Percentiles rank a stretch among this genome's conserved stretches.
Evolutionary conservation across 2,329 filamentous ascomycete species (phyloP).

Genomic region (Thermothelomyces thermophilus): DNA sequence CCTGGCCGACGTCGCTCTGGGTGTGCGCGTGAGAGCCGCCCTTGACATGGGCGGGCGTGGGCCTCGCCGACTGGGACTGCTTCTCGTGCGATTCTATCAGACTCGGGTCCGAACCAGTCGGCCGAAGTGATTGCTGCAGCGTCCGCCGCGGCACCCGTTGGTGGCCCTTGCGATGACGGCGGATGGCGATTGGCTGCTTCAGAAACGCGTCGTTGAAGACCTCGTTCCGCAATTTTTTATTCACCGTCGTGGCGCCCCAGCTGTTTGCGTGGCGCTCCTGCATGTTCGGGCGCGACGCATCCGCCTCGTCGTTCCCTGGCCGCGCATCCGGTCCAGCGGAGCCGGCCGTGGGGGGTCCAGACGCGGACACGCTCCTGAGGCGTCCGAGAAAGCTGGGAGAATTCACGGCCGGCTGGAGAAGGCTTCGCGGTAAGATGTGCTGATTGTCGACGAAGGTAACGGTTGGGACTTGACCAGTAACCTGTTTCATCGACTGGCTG

Average conservation of each 20-base stretch:
- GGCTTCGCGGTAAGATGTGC: conserved; percentile 81
- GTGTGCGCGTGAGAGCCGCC: conserved; percentile 20
- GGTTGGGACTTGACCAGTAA: conserved; percentile 65
- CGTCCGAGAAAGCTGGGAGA: conserved; percentile 28
- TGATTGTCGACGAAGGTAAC: conserved; percentile 92
- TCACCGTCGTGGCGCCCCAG: conserved; percentile 91
- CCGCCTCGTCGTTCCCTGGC: background rate
- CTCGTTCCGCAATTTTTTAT: conserved; percentile 79
- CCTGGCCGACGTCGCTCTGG: conserved; percentile 25
- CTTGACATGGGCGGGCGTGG: conserved; percentile 4
- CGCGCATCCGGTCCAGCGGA: conserved; percentile 19
- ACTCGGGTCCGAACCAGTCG: conserved; percentile 40
- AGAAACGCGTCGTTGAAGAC: conserved; percentile 89
- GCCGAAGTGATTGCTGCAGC: conserved; percentile 41
- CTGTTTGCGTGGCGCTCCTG: conserved; percentile 55
- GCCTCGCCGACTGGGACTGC: conserved; percentile 7
- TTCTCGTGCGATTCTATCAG: conserved; percentile 25
- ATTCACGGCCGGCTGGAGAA: conserved; percentile 56
- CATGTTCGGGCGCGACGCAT: conserved; percentile 35
- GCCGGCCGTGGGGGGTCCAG: conserved; percentile 17
- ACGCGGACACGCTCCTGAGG: conserved; percentile 33
- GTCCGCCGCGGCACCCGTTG: conserved; percentile 44
- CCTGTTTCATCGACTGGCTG: conserved; percentile 68
- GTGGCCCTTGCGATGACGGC: conserved; percentile 66
- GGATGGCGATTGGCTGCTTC: conserved; percentile 73